Percentiles rank a stretch among this genome's conserved stretches.
Conservation (phyloP, 1,284 basidiomycete genomes). For the Ganoderma lingzhi region DNA sequence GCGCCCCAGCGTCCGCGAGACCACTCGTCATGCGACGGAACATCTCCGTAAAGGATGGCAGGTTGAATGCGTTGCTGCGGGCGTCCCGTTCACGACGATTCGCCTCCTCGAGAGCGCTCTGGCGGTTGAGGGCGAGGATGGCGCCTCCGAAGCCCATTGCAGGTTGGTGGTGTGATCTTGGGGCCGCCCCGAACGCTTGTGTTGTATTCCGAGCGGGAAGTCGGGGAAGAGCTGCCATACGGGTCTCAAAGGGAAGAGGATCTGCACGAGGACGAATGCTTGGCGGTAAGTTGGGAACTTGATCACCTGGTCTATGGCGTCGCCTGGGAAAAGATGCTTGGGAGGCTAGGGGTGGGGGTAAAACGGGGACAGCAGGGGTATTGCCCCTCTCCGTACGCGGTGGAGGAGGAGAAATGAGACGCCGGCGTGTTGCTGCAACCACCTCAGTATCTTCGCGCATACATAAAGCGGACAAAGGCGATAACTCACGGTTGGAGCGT, state of each 20-base stretch:
- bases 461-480: neutral
- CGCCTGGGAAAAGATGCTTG: conserved; percentile 35
- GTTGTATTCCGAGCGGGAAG: conserved; percentile 33
- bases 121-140: conserved; percentile 54
- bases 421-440: conserved; percentile 30
- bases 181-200: conserved; percentile 42
- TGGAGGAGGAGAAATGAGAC: conserved; percentile 55
- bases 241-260: conserved; percentile 56
- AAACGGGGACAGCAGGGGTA: conserved; percentile 46
- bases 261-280: conserved; percentile 49
- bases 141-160: conserved; percentile 75
- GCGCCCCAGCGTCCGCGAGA: neutral
- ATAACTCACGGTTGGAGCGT: conserved; percentile 35
- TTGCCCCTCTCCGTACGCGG: conserved; percentile 38
- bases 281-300: conserved; percentile 25
- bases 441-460: conserved; percentile 9
- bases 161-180: conserved; percentile 63
- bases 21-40: conserved; percentile 20
- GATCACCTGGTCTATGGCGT: conserved; percentile 13
- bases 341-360: conserved; percentile 45
- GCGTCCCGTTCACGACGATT: conserved; percentile 25
- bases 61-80: conserved; percentile 15
- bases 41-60: conserved; percentile 27
- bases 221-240: conserved; percentile 34
- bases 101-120: conserved; percentile 35